phyloP scores from a whole-genome alignment of 2,329 filamentous ascomycete genomes.

The Canariomyces notabilis region DNA sequence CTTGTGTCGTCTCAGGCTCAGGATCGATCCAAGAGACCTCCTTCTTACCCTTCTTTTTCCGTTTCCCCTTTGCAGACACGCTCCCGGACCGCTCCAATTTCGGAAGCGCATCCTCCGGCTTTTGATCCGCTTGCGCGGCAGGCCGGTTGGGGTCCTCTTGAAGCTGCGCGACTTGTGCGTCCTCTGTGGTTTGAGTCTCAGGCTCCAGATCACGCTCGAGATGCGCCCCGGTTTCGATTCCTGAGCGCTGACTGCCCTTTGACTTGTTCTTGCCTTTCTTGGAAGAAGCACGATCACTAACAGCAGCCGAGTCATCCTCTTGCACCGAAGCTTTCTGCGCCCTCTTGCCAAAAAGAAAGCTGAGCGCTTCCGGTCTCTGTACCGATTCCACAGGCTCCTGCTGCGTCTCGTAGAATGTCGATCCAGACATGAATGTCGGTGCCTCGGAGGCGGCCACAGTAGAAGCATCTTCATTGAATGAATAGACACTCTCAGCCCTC shows the following conservation, averaged over 20 bases:
- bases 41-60: slow-evolving; percentile 29
- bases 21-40: slow-evolving; percentile 22
- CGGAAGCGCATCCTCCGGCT: not conserved
- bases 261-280: slow-evolving; percentile 23
- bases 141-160: not conserved
- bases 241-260: slow-evolving; percentile 14
- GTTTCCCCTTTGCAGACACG: slow-evolving; percentile 20
- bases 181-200: not conserved
- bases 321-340: slow-evolving; percentile 2
- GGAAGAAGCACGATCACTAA: slow-evolving; percentile 4
- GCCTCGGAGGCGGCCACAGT: slow-evolving; percentile 23
- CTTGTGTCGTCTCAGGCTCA: slow-evolving; percentile 9
- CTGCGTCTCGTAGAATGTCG: slow-evolving; percentile 20
- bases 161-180: not conserved
- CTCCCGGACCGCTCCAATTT: not conserved
- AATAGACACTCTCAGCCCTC: slow-evolving; percentile 17
- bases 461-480: slow-evolving; percentile 22
- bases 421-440: slow-evolving; percentile 21
- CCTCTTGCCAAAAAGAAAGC: slow-evolving; percentile 9
- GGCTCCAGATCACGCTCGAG: not conserved
- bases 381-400: slow-evolving; percentile 14
- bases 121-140: not conserved
- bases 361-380: slow-evolving; percentile 11
- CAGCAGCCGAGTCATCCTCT: slow-evolving; percentile 4
- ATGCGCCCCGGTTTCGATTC: not conserved